Base-by-base conservation (phyloP, 345 rosid species). In the Eutrema yunnanense region DNA sequence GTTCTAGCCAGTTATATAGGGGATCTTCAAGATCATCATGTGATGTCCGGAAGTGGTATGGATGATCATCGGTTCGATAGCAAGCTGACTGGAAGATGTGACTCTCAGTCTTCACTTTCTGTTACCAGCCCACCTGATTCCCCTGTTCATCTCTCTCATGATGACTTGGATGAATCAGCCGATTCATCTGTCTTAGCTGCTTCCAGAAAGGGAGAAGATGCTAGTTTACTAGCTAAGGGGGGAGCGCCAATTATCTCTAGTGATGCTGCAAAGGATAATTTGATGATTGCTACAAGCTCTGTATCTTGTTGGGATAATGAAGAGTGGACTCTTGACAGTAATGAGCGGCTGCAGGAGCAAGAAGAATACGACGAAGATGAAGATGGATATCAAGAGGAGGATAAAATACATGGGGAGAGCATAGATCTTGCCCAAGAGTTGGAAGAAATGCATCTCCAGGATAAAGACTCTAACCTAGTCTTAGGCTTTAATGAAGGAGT, bases 301-400 rank as follows among this genome's bases (percentile, higher is more conserved):
- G 67, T 81, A n/a, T 90, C 89, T 62, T 79, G 83, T 30, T 84
- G 85, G 63, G 98, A 92, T 37, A 97, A 90, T 72, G 96, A 86
- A 72, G 98, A 95, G 70, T 96, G 99, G 99, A 64, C 85, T 62
- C 49, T 80, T 82, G 91, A 86, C 65, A 82, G 82, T 72, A 83
- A 82, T 58, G 89, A 84, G 48, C 83, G 66, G 40, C 58, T 90
- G 77, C 97, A 82, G 82, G 96, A 90, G 80, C 99, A 87, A 81
- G 96, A 90, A 84, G 98, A 87, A 83, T 96, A 92, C 68, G 95
- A 92, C 48, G 98, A 92, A 80, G 96, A 88, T 81, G 98, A 85
- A 74, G 92, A 92, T 71, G 97, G 87, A 44, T 92, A 85, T 69
- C 85, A 80, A 67, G 97, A 93, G 79, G 97, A 87, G 69, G 94